Base-by-base conservation (phyloP, 73 alveolate species). In the Vitrella brassicaformis region DNA sequence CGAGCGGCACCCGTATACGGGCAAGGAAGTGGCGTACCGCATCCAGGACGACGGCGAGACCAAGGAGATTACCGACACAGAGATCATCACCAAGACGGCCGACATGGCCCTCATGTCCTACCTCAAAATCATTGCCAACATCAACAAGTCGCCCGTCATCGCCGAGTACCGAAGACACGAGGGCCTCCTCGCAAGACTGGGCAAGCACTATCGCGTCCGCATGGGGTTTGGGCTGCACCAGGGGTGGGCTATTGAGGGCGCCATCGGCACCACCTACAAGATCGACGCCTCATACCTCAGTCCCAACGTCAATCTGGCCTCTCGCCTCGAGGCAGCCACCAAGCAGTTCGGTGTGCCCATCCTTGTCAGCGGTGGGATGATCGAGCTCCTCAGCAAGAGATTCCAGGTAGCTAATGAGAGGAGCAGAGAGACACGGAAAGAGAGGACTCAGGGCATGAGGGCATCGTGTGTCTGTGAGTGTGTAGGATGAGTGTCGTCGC, bases 171-270 rank as follows among this genome's bases (percentile, higher is more conserved):
- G 94, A 28, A 86, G 89, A 68, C 90, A 93, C 68, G 85, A 79
- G 26, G 90, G 85, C 22, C 77, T 81, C 8, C 68, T 31, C 71
- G 45, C 73, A 47, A 45, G 86, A 66, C 73, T 71, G 82, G 89
- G 88, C 0, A 73, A 73, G 19, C 88, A 81, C 56, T 88, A 79
- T 74, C 65, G 79, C n/a, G 94, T 92, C 65, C 89, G 89, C 47
- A 81, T 93, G 89, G 98, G 97, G 32, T 93, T 93, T 70, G 98
- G 98, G 18, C 78, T 93, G 47, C 98, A 93, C 81, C 75, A 86
- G 67, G 98, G 98, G 19, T 93, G 94, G 93, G 95, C 97, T 19
- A 93, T 93, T 72, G 98, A 93, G 86, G 96, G 98, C 9, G 92
- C 94, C 26, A 93, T 93, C 47, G 98, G 98, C 31, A 89, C 97